phyloP scores from a whole-genome alignment of 164 flowering plant genomes.

The Warburgia ugandensis region DNA sequence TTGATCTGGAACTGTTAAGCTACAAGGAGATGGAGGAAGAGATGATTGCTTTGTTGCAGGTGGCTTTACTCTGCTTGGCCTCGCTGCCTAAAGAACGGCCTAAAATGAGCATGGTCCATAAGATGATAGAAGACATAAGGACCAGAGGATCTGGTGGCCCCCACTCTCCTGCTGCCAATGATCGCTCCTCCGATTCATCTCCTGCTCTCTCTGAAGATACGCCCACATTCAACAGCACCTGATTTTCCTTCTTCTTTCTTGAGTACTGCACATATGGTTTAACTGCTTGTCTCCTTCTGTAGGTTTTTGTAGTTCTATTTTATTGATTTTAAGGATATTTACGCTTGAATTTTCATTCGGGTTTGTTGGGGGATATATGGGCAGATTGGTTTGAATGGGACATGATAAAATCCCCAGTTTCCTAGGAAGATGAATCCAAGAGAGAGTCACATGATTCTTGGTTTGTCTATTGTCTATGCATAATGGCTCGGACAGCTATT shows the following conservation, averaged over 20 bases:
- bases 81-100: slow-evolving; percentile 35
- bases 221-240: slow-evolving; percentile 11
- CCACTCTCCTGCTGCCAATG: slow-evolving; percentile 5
- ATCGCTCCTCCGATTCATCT: slow-evolving; percentile 22
- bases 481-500: too few species aligned
- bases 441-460: too few species aligned
- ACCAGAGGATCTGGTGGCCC: slow-evolving; percentile 11
- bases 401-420: too few species aligned
- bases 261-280: neutral
- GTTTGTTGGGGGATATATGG: too few species aligned
- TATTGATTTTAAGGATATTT: too few species aligned
- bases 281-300: neutral
- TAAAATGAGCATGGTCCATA: slow-evolving; percentile 30
- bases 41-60: slow-evolving; percentile 41
- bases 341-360: too few species aligned
- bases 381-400: too few species aligned
- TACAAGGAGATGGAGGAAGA: slow-evolving; percentile 41
- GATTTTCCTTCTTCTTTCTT: neutral
- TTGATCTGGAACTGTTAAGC: slow-evolving; percentile 48
- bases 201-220: slow-evolving; percentile 20
- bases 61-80: slow-evolving; percentile 39
- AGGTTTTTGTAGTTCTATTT: neutral
- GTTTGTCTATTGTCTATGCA: too few species aligned
- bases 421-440: too few species aligned
- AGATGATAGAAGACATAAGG: slow-evolving; percentile 44